Base-by-base conservation (phyloP, 2,329 filamentous ascomycete species). In the Fusarium sp. region DNA sequence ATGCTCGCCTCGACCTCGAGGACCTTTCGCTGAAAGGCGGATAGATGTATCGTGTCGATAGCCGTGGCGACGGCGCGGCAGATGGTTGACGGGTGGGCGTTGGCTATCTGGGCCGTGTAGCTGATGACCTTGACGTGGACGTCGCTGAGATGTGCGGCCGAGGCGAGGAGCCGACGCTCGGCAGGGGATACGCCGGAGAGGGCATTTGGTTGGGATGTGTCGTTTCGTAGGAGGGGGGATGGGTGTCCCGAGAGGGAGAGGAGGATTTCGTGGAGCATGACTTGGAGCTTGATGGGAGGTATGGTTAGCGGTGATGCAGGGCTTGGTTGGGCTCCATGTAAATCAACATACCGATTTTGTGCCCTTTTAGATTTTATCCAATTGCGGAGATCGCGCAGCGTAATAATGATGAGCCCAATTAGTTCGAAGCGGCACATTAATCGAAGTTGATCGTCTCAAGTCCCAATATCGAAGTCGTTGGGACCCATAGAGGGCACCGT, bases 191-290 rank as follows among this genome's bases (percentile, higher is more conserved):
- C 82, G 79, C 88, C 81, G 77, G 85, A 81, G 78, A 83, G 78
- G 62, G 86, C 81, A 77, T 84, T 83, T 79, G 84, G 81, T 73
- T 84, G 85, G 77, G 86, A 82, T 77, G 83, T 79, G 77, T 85
- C 81, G 76, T 84, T 80, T 81, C 89, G 89, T 85, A 98, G 93
- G 80, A 98, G 90, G 75, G 95, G 93, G 74, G 96, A 98, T 73
- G 94, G 93, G 84, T 98, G 94, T 76, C 96, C 96, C 79, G 95
- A 97, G 83, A 98, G 92, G 82, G 95, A 96, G 83, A 99, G 92
- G 83, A 98, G 91, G 85, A 99, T 94, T 88, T 99, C 96, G 90
- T 98, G 96, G 83, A 99, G 93, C 96, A 99, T 99, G 75, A 75
- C 56, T 71, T 71, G 10, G 68, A 61, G 61, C 71, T 77, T 61